These are phyloP conservation scores for Phaeomoniella chlamydospora DNA, from an alignment of 2,329 filamentous ascomycete genomes.

Conservation along the genomic window DNA sequence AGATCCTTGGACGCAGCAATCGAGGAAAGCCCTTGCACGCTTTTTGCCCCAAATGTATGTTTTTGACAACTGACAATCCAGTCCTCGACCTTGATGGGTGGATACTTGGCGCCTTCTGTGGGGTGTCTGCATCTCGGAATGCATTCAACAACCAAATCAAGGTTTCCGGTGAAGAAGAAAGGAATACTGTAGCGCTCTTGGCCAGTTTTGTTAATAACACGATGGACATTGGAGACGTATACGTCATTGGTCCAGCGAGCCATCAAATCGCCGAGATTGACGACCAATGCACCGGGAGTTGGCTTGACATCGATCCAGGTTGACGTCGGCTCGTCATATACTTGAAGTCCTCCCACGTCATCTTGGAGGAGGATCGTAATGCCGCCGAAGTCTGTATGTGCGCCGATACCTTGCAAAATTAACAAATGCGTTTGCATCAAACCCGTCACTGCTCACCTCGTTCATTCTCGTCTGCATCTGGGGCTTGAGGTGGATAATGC, in stretches of 20 bases:
- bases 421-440: not conserved
- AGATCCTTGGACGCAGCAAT: slow-evolving; percentile 1
- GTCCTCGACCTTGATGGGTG: slow-evolving; percentile 12
- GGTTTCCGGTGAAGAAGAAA: slow-evolving; percentile 15
- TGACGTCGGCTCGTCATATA: slow-evolving; percentile 10
- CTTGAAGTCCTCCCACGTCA: slow-evolving; percentile 13
- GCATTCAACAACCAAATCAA: slow-evolving; percentile 13
- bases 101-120: slow-evolving; percentile 7
- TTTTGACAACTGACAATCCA: slow-evolving; percentile 13
- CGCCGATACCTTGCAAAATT: slow-evolving; percentile 9
- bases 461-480: slow-evolving; percentile 7
- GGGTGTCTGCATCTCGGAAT: slow-evolving; percentile 10
- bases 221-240: slow-evolving; percentile 15
- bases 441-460: slow-evolving; percentile 9
- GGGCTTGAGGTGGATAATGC: slow-evolving; percentile 15
- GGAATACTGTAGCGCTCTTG: slow-evolving; percentile 14
- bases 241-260: slow-evolving; percentile 15
- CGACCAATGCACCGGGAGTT: slow-evolving; percentile 10
- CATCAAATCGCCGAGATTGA: slow-evolving; percentile 18
- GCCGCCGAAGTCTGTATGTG: slow-evolving; percentile 18
- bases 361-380: slow-evolving; percentile 18
- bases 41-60: slow-evolving; percentile 11
- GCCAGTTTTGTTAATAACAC: slow-evolving; percentile 14
- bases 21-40: slow-evolving; percentile 8
- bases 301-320: slow-evolving; percentile 13